Conservation (phyloP, 1,284 basidiomycete species). For the Trichosporon sp. region DNA sequence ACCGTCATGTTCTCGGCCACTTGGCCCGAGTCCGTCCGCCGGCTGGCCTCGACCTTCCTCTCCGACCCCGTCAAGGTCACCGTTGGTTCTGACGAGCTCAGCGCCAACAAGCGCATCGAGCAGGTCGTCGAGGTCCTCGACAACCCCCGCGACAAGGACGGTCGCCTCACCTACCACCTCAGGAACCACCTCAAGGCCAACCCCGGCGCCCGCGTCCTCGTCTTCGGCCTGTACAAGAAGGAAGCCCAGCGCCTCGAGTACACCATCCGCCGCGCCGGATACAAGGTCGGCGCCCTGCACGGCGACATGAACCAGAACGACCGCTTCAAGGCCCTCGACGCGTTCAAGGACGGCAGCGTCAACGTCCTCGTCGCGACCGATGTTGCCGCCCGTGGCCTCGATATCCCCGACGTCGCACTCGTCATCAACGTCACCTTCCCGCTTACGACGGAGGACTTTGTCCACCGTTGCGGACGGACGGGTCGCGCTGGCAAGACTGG, state of each 20-base stretch:
- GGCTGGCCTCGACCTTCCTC: conserved; percentile 87
- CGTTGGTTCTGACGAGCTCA: conserved; percentile 90
- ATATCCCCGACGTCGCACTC: conserved; percentile 91
- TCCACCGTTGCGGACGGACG: conserved; percentile 94
- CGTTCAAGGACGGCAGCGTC: conserved; percentile 80
- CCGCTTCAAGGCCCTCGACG: conserved; percentile 78
- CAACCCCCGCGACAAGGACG: conserved; percentile 77
- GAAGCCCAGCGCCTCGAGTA: conserved; percentile 85
- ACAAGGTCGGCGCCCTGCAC: conserved; percentile 80
- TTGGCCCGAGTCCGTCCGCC: conserved; percentile 93
- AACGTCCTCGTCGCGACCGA: conserved; percentile 92
- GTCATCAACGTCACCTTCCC: conserved; percentile 98
- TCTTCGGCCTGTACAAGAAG: conserved; percentile 98
- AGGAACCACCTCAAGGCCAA: conserved; percentile 57
- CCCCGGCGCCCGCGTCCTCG: conserved; percentile 61
- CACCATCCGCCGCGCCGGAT: conserved; percentile 71
- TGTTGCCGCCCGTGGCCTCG: conserved; percentile 91
- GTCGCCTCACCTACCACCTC: conserved; percentile 63
- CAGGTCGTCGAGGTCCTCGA: conserved; percentile 81
- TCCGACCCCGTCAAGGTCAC: conserved; percentile 81
- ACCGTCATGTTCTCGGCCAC: conserved; percentile 98
- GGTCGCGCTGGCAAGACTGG: conserved; percentile 87
- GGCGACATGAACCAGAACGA: conserved; percentile 87
- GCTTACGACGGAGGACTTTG: conserved; percentile 81
- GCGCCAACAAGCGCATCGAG: conserved; percentile 83